A percentile compares a stretch with the other conserved stretches of the same genome.
Evolutionary conservation across 306 rosid genomes (phyloP).

Genomic region (Vachellia collinsii): DNA sequence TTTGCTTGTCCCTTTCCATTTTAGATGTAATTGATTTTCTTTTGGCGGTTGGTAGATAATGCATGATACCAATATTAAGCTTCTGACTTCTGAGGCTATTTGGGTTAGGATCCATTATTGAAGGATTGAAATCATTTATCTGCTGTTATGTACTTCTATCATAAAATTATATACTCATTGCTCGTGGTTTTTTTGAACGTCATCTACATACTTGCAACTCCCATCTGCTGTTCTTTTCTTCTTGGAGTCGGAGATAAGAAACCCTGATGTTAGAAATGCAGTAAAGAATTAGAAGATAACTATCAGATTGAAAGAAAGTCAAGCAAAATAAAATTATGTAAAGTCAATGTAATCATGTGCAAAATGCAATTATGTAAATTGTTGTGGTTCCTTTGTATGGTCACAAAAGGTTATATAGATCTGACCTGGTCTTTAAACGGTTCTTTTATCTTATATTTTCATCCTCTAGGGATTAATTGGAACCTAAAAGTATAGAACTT

Average conservation of each 20-base stretch:
- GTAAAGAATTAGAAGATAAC: constrained; percentile 7
- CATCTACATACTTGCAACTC: constrained; percentile 4
- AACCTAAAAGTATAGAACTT: constrained; percentile 16
- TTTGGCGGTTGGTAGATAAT: background rate
- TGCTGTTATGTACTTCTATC: background rate
- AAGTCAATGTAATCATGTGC: background rate
- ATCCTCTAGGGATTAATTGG: background rate
- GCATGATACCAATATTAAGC: background rate
- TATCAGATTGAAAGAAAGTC: background rate
- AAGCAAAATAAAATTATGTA: too few species aligned
- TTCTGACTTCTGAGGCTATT: constrained; percentile 2
- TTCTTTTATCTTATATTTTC: background rate
- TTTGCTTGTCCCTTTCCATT: constrained; percentile 1
- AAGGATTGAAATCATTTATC: constrained; percentile 9
- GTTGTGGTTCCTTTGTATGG: background rate
- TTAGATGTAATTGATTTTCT: background rate
- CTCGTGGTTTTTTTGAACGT: constrained; percentile 10
- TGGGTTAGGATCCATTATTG: background rate
- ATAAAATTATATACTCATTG: background rate
- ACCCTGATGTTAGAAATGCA: background rate
- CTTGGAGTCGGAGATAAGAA: background rate
- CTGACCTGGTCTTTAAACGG: background rate
- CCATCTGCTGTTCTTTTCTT: background rate
- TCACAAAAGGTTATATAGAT: constrained; percentile 5
- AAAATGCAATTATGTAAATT: background rate